Evolutionary conservation across 148 eudicot genomes (phyloP), one percentile per base, ranked within the genome.

Genomic region (Vaccinium vitisidaea): DNA sequence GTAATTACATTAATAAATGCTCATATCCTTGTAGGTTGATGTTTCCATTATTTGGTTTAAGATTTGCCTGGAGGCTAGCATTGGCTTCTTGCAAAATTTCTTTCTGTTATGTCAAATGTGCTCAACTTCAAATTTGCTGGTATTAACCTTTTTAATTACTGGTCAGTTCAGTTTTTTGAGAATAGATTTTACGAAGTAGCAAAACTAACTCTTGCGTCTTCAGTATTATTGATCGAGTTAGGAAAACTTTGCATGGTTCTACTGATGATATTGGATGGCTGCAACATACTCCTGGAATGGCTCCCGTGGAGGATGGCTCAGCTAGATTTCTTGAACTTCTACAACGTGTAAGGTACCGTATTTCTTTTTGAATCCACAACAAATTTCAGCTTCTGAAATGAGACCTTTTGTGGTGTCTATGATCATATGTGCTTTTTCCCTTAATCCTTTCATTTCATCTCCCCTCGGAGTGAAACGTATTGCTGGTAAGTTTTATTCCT

Each of bases 211-310:
- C 50, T 76, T 83, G 6, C 63, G 49, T 80, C 80, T 83, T 82
- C 90, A 94, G 99, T 49, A 36, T 88, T 77, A 80, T 92, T 82
- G 90, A 91, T 80, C 93, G 93, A 81, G 88, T 93, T 71, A 77
- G 82, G 70, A 96, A 79, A 86, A 85, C 94, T 83, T 85, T 96
- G 84, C 86, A 80, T 59, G 99, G 99, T 70, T 96, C 99, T 85
- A 92, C 94, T 23, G 92, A 89, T 84, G 99, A 96, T 88, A 94
- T 96, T 87, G 99, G 99, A 75, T 96, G 99, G 99, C 65, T 96
- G 86, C 98, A 93, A 75, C 82, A 81, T 4, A 87, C 89, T 85
- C 94, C 98, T 83, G 93, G 91, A 76, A 86, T 96, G 94, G 90
- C 92, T 84, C 92, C 95, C 2, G 93, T 93, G 69, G 84, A 80